Percentiles rank a stretch among this genome's conserved stretches.
Evolutionary conservation across 306 rosid species (phyloP).

Genomic region (Macrotyloma uniflorum): DNA sequence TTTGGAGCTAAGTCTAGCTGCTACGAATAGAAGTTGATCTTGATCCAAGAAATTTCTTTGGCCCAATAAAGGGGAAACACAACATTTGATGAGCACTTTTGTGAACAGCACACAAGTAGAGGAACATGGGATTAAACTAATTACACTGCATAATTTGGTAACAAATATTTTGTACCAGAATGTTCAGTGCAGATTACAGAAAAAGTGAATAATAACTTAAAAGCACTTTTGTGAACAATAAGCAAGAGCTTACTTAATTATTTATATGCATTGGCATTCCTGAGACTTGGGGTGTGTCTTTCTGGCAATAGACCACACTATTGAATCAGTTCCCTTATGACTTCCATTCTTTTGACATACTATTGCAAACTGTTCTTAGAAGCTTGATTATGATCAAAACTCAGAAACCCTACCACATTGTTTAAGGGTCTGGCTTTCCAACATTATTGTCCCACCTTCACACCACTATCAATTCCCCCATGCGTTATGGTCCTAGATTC

Average conservation of each 20-base stretch:
- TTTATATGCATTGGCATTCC: neutral
- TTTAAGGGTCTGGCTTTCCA: conserved; percentile 30
- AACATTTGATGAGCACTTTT: conserved; percentile 19
- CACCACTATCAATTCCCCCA: conserved; percentile 35
- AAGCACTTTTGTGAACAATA: neutral
- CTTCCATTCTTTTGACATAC: conserved; percentile 8
- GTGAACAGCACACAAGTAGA: conserved; percentile 9
- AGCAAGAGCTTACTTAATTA: neutral
- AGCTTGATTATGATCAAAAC: neutral
- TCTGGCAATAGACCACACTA: neutral
- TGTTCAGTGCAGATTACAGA: no score
- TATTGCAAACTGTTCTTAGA: conserved; percentile 18
- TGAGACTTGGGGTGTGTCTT: neutral
- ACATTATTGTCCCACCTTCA: conserved; percentile 32
- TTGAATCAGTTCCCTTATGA: neutral
- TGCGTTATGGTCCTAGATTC: conserved; percentile 46
- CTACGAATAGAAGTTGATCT: neutral
- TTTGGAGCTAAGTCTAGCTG: neutral
- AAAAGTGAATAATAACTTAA: neutral
- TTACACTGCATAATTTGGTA: no score
- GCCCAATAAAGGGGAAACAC: conserved; percentile 36
- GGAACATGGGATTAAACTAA: neutral
- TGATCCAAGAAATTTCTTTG: conserved; percentile 6
- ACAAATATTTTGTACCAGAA: no score
- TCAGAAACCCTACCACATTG: conserved; percentile 36